Evolutionary conservation across 1,284 basidiomycete genomes (phyloP).

Genomic region (Cutaneotrichosporon sp.): DNA sequence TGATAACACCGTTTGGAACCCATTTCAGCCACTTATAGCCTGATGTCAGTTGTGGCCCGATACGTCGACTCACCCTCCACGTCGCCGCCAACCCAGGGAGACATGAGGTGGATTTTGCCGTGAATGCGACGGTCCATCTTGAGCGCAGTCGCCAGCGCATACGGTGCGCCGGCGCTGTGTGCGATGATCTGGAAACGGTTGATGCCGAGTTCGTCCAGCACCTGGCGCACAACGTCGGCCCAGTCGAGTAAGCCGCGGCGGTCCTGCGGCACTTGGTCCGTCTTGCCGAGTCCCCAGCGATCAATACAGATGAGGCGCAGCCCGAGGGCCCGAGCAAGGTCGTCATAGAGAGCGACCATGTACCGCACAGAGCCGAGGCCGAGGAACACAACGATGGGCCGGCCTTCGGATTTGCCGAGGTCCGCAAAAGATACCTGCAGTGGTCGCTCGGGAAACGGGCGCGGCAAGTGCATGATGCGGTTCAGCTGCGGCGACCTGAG

Average conservation of each 20-base stretch:
- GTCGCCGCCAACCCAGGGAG: conserved; percentile 91
- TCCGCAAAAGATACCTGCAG: conserved; percentile 90
- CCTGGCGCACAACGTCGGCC: conserved; percentile 82
- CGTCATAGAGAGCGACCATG: conserved; percentile 90
- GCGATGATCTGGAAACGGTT: conserved; percentile 83
- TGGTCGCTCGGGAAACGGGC: conserved; percentile 59
- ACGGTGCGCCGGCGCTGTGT: conserved; percentile 94
- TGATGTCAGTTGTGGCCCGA: conserved; percentile 24
- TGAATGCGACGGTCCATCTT: conserved; percentile 66
- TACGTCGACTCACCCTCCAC: conserved; percentile 62
- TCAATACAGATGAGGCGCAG: conserved; percentile 91
- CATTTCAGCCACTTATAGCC: conserved; percentile 96
- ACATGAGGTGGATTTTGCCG: conserved; percentile 81
- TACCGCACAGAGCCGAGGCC: conserved; percentile 92
- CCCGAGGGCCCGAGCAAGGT: conserved; percentile 81
- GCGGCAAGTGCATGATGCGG: conserved; percentile 68
- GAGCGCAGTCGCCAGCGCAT: conserved; percentile 81
- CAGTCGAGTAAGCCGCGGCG: conserved; percentile 78
- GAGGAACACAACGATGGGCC: conserved; percentile 83
- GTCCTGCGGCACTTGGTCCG: conserved; percentile 62
- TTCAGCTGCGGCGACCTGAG: conserved; percentile 79
- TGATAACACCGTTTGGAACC: conserved; percentile 85
- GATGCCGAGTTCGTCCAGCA: conserved; percentile 74
- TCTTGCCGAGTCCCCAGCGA: conserved; percentile 90
- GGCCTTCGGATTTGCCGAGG: conserved; percentile 72